These are phyloP conservation scores for Hermanozyma aechmeae DNA, from an alignment of 805 yeast species.

Conservation along the genomic window DNA sequence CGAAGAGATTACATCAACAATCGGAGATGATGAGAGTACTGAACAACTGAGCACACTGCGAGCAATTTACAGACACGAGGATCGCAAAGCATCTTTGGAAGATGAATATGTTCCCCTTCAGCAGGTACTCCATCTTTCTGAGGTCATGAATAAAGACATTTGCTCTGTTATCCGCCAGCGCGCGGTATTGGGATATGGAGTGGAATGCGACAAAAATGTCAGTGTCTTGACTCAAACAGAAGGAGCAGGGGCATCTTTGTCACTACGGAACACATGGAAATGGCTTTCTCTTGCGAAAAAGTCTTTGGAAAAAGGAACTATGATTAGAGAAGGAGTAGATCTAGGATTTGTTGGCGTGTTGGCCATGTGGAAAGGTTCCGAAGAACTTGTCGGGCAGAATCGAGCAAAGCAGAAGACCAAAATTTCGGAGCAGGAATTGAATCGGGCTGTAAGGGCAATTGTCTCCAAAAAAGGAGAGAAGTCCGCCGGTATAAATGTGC, in stretches of 20 bases:
- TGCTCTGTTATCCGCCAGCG: slow-evolving; percentile 62
- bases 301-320: slow-evolving; percentile 53
- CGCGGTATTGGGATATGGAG: slow-evolving; percentile 65
- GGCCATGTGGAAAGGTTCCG: slow-evolving; percentile 81
- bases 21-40: slow-evolving; percentile 21
- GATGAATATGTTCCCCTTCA: slow-evolving; percentile 20
- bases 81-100: slow-evolving; percentile 4
- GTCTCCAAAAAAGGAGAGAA: slow-evolving; percentile 39
- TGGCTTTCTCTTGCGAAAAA: slow-evolving; percentile 75
- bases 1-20: no score
- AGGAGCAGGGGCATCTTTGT: slow-evolving; percentile 41
- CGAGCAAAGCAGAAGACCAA: slow-evolving; percentile 21
- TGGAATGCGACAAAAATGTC: slow-evolving; percentile 57
- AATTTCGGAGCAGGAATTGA: slow-evolving; percentile 32
- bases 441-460: slow-evolving; percentile 42
- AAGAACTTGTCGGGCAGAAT: slow-evolving; percentile 36
- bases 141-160: slow-evolving; percentile 61
- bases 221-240: slow-evolving; percentile 45
- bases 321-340: slow-evolving; percentile 64
- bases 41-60: no score
- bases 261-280: slow-evolving; percentile 74
- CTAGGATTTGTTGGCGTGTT: slow-evolving; percentile 81
- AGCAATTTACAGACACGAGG: slow-evolving; percentile 2
- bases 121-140: slow-evolving; percentile 21
- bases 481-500: slow-evolving; percentile 37